These are phyloP conservation scores for Exophiala lecanii-corni DNA, from an alignment of 2,329 filamentous ascomycete genomes.

Conservation along the genomic window DNA sequence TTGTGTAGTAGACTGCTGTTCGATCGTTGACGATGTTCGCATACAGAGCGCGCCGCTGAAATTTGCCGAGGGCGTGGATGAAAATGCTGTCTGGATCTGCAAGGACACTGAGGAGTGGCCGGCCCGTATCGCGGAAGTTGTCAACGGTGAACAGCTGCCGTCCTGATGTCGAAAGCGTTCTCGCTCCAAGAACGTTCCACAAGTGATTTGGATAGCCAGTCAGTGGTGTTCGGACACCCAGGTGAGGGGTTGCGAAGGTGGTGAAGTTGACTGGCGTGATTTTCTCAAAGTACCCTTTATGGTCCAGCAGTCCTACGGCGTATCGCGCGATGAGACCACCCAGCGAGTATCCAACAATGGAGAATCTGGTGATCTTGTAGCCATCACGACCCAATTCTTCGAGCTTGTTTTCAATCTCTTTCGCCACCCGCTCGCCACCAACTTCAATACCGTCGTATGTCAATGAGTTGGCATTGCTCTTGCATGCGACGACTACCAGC, in stretches of 20 bases:
- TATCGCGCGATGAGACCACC: constrained; percentile 85
- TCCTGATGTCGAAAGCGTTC: constrained; percentile 76
- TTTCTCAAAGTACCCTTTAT: constrained; percentile 72
- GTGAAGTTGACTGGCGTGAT: constrained; percentile 89
- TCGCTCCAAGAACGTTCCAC: constrained; percentile 80
- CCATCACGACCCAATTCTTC: constrained; percentile 55
- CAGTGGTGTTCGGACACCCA: constrained; percentile 68
- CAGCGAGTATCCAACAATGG: constrained; percentile 82
- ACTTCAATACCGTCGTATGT: constrained; percentile 66
- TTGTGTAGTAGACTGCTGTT: constrained; percentile 78
- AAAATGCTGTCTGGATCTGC: constrained; percentile 84
- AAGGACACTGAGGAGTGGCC: constrained; percentile 72
- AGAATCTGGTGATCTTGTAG: constrained; percentile 72
- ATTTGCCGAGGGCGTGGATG: constrained; percentile 69
- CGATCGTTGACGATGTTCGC: constrained; percentile 83
- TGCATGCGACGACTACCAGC: constrained; percentile 53
- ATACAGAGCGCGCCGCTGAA: constrained; percentile 74
- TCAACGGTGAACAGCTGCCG: constrained; percentile 85
- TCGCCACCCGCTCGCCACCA: constrained; percentile 61
- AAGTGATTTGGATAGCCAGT: constrained; percentile 62
- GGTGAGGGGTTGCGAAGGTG: constrained; percentile 81
- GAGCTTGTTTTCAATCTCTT: constrained; percentile 59
- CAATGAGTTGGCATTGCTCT: constrained; percentile 52
- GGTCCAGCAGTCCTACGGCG: constrained; percentile 75
- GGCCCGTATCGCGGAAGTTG: constrained; percentile 74